Conservation (phyloP, 1,284 basidiomycete genomes). For the Pseudomicrostroma phylloplanum region DNA sequence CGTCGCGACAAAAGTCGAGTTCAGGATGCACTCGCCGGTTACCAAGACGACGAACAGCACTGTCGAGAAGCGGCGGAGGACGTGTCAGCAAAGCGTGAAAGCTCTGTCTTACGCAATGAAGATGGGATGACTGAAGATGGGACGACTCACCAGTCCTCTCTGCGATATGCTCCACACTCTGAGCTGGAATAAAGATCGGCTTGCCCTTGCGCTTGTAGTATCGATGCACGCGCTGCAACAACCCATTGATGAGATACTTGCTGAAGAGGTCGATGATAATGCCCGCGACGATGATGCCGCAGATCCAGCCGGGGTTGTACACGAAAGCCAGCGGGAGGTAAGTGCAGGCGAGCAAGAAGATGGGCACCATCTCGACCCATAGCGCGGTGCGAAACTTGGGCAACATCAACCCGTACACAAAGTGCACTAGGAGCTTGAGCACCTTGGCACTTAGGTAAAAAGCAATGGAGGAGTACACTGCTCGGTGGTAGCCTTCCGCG, state of each 20-base stretch:
- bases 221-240: slow-evolving; percentile 29
- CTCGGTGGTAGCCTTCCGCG: slow-evolving; percentile 24
- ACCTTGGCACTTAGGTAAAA: slow-evolving; percentile 44
- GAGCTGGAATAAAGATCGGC: slow-evolving; percentile 37
- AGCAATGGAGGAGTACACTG: slow-evolving; percentile 30
- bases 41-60: slow-evolving; percentile 43
- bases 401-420: slow-evolving; percentile 39
- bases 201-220: slow-evolving; percentile 23
- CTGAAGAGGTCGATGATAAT: slow-evolving; percentile 30
- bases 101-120: too few species aligned
- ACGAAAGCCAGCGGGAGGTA: slow-evolving; percentile 37
- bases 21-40: slow-evolving; percentile 39
- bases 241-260: slow-evolving; percentile 26
- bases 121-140: too few species aligned
- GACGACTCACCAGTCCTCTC: slow-evolving; percentile 17
- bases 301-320: slow-evolving; percentile 20
- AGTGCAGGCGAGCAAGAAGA: slow-evolving; percentile 26
- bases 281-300: slow-evolving; percentile 28
- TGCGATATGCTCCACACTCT: slow-evolving; percentile 31
- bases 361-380: slow-evolving; percentile 31
- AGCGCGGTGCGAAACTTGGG: slow-evolving; percentile 43
- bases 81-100: too few species aligned
- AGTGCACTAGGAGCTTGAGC: slow-evolving; percentile 25
- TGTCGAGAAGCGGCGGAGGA: slow-evolving; percentile 2
- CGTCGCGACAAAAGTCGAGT: slow-evolving; percentile 10